Percentiles rank a stretch among this genome's conserved stretches.
Evolutionary conservation across 2,329 filamentous ascomycete genomes (phyloP).

Genomic region (Aspergillus spinulosporus): DNA sequence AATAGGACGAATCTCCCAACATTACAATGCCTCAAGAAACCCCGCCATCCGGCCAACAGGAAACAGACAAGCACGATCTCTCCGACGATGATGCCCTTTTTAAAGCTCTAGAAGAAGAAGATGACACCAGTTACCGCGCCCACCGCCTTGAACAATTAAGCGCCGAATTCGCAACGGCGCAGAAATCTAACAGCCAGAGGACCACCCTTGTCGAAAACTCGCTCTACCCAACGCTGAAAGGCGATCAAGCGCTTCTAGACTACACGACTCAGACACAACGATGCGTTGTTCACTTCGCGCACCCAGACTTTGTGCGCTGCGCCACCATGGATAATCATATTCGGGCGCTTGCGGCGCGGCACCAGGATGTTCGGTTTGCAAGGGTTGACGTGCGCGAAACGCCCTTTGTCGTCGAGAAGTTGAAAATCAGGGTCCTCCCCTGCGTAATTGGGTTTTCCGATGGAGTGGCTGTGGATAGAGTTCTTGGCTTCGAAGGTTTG

Average conservation of each 20-base stretch:
- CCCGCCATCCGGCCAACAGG: neutral
- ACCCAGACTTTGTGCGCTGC: conserved; percentile 64
- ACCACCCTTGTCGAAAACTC: conserved; percentile 27
- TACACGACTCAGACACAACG: conserved; percentile 60
- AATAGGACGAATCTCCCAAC: neutral
- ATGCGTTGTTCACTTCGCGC: conserved; percentile 64
- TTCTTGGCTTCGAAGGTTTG: conserved; percentile 52
- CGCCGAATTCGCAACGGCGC: conserved; percentile 52
- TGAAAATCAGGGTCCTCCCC: conserved; percentile 48
- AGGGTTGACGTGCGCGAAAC: conserved; percentile 48
- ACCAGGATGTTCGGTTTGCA: conserved; percentile 47
- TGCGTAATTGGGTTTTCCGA: conserved; percentile 53
- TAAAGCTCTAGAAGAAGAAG: conserved; percentile 55
- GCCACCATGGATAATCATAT: conserved; percentile 63
- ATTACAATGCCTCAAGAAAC: conserved; percentile 9
- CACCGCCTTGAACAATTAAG: conserved; percentile 62
- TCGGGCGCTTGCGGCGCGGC: conserved; percentile 43
- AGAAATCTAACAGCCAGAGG: conserved; percentile 35
- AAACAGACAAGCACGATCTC: conserved; percentile 1
- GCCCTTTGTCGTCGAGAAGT: conserved; percentile 50
- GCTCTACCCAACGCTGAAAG: conserved; percentile 42
- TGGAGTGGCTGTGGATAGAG: conserved; percentile 45
- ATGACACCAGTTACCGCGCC: conserved; percentile 58
- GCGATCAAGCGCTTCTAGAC: conserved; percentile 60
- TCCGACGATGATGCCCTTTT: conserved; percentile 58